These are phyloP conservation scores for Aristolochia contorta DNA, from an alignment of 164 flowering plant genomes.

Conservation along the genomic window DNA sequence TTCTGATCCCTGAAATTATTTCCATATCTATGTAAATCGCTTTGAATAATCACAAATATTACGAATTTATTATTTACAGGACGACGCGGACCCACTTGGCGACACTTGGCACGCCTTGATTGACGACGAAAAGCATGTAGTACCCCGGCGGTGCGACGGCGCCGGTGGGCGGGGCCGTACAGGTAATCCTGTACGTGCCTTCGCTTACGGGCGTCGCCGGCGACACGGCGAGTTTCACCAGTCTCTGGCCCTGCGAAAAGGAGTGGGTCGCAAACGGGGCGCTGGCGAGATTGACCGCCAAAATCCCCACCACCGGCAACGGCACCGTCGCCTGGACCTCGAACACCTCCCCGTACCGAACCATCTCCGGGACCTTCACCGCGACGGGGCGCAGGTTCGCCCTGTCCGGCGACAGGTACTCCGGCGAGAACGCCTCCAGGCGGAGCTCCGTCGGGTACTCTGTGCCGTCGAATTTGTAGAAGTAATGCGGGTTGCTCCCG, in stretches of 20 bases:
- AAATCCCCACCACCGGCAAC: conserved; percentile 55
- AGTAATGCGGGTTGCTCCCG: conserved; percentile 83
- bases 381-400: conserved; percentile 59
- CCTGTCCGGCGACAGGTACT: conserved; percentile 51
- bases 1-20: too few species aligned
- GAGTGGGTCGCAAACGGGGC: conserved; percentile 93
- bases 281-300: conserved; percentile 62
- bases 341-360: conserved; percentile 48
- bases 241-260: conserved; percentile 80
- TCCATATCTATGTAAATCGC: neutral
- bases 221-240: conserved; percentile 52
- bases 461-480: conserved; percentile 41
- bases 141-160: conserved; percentile 86
- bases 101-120: conserved; percentile 83
- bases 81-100: conserved; percentile 69
- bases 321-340: conserved; percentile 36
- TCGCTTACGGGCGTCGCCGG: conserved; percentile 27
- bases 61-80: neutral
- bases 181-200: conserved; percentile 32
- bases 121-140: conserved; percentile 81
- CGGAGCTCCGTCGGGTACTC: conserved; percentile 75
- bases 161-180: conserved; percentile 59
- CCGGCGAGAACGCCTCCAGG: conserved; percentile 87
- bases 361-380: conserved; percentile 28
- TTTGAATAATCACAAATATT: neutral